A percentile compares a stretch with the other conserved stretches of the same genome.
Conservation (phyloP, 2,329 filamentous ascomycete species). For the Pyricularia pennisetigena region DNA sequence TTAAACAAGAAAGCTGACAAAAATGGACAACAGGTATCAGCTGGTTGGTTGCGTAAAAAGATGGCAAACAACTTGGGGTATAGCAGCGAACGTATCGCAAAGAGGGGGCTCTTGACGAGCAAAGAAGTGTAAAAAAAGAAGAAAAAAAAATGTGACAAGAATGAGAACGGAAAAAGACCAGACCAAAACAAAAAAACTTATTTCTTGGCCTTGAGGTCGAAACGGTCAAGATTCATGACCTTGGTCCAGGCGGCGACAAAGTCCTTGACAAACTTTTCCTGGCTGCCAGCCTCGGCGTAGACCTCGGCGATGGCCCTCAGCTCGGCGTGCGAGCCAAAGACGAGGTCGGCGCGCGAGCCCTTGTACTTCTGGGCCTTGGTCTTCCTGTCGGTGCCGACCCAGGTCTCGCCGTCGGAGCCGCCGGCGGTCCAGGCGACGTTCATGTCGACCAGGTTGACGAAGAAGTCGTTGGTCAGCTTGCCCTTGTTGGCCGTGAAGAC, state of each 20-base stretch:
- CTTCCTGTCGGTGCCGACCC: constrained; percentile 55
- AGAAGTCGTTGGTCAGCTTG: constrained; percentile 59
- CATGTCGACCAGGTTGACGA: constrained; percentile 64
- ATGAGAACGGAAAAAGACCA: not conserved
- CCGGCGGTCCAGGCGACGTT: constrained; percentile 52
- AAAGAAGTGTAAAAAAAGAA: not conserved
- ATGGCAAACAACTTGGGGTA: not conserved
- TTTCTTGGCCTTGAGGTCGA: constrained; percentile 33
- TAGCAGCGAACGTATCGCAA: not conserved
- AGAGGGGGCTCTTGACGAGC: not conserved
- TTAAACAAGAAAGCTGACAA: not conserved
- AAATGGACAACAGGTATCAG: not conserved
- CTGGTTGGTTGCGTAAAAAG: not conserved
- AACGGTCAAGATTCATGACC: constrained; percentile 66
- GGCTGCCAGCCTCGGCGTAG: constrained; percentile 50
- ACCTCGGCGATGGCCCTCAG: constrained; percentile 62
- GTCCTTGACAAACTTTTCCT: constrained; percentile 59
- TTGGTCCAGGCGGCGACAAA: constrained; percentile 65
- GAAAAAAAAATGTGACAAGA: not conserved
- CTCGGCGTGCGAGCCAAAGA: constrained; percentile 68
- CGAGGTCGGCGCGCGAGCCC: constrained; percentile 57
- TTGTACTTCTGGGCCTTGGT: constrained; percentile 58
- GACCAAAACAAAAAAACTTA: not conserved
- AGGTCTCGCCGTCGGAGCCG: constrained; percentile 39
- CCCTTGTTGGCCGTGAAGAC: constrained; percentile 41